These are phyloP conservation scores for Sphagnum fallax DNA, from an alignment of 228 moss, liverwort and hornwort genomes.

Conservation along the genomic window DNA sequence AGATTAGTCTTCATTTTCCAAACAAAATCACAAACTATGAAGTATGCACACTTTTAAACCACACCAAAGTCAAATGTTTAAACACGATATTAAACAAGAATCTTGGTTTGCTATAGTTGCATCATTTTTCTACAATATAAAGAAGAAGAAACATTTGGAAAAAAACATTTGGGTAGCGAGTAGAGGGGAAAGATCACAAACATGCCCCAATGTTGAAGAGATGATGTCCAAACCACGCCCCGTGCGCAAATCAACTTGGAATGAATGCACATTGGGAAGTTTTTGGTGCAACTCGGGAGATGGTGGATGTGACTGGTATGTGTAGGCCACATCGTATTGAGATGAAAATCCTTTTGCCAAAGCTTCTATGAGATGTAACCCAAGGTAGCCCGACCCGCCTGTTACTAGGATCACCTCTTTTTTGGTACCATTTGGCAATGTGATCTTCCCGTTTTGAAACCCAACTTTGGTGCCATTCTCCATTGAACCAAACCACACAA, in stretches of 20 bases:
- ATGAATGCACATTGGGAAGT: slow-evolving; percentile 37
- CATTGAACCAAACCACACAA: no score
- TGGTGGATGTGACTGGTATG: slow-evolving; percentile 43
- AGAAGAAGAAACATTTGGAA: background rate
- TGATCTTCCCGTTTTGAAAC: no score
- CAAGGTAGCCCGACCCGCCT: slow-evolving; percentile 86
- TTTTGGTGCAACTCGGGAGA: slow-evolving; percentile 28
- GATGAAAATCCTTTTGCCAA: slow-evolving; percentile 21
- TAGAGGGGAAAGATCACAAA: slow-evolving; percentile 14
- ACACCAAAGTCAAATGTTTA: no score
- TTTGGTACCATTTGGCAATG: background rate
- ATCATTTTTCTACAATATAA: no score
- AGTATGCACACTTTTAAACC: no score
- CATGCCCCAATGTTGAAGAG: slow-evolving; percentile 33
- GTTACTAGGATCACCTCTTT: slow-evolving; percentile 60
- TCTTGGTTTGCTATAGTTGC: no score
- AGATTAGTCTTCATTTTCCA: no score
- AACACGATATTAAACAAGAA: no score
- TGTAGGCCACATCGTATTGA: slow-evolving; percentile 55
- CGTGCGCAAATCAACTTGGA: slow-evolving; percentile 65
- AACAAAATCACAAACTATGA: no score
- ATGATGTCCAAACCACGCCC: slow-evolving; percentile 64
- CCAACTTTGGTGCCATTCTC: no score
- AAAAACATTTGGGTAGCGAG: no score
- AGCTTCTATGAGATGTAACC: slow-evolving; percentile 72